A percentile compares a stretch with the other conserved stretches of the same genome.
These are phyloP conservation scores for Otatea glauca DNA, from an alignment of 176 grass and related monocot species.

Conservation along the genomic window DNA sequence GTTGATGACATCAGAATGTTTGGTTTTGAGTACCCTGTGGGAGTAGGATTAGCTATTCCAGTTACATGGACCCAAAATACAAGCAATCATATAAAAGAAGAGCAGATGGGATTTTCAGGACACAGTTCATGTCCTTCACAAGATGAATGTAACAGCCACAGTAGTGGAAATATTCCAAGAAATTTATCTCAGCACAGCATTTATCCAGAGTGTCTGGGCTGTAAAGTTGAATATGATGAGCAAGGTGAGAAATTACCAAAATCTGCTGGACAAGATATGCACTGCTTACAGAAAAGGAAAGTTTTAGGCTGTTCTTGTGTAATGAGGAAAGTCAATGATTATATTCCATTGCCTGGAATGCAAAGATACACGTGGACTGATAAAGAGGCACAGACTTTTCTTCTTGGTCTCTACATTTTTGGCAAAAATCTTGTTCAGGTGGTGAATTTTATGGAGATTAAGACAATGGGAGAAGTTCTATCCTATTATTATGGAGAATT, in stretches of 20 bases:
- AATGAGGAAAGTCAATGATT: conserved; percentile 36
- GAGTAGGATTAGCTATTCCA: conserved; percentile 64
- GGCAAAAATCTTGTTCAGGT: conserved; percentile 88
- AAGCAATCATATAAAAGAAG: conserved; percentile 45
- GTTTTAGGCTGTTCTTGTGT: conserved; percentile 30
- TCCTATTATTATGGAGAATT: conserved; percentile 89
- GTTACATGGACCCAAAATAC: conserved; percentile 59
- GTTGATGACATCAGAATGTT: conserved; percentile 31
- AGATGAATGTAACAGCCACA: conserved; percentile 40
- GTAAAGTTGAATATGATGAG: conserved; percentile 54
- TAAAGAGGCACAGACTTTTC: conserved; percentile 67
- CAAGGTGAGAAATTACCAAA: conserved; percentile 40
- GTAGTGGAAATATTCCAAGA: conserved; percentile 25
- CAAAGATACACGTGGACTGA: conserved; percentile 58
- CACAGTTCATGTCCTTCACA: conserved; percentile 29
- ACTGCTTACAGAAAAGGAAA: conserved; percentile 21
- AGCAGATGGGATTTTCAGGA: conserved; percentile 31
- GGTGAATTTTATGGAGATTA: conserved; percentile 62
- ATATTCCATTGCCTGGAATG: conserved; percentile 60
- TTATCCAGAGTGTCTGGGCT: conserved; percentile 29
- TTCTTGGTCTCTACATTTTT: conserved; percentile 92
- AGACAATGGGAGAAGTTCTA: conserved; percentile 80
- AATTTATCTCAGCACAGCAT: conserved; percentile 38
- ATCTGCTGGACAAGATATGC: conserved; percentile 43
- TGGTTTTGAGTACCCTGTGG: conserved; percentile 55